These are phyloP conservation scores for Suillus occidentalis DNA, from an alignment of 768 basidiomycete genomes.

Conservation along the genomic window DNA sequence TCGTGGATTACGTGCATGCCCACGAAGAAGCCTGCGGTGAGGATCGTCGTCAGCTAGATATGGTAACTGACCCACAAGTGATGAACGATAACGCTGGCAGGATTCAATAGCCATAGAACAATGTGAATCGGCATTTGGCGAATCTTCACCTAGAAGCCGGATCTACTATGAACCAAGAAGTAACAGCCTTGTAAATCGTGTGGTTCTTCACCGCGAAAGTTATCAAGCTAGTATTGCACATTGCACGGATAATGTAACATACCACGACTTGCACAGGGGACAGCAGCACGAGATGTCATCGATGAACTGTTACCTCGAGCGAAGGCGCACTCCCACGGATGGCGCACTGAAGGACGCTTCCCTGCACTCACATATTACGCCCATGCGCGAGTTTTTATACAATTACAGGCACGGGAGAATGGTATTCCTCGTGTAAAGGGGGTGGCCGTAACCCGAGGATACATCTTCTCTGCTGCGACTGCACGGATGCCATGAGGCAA, in stretches of 20 bases:
- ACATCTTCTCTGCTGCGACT: background rate
- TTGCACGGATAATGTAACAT: background rate
- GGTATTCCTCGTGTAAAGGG: background rate
- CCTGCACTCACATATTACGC: background rate
- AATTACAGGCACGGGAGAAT: background rate
- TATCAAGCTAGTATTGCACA: background rate
- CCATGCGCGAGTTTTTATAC: background rate
- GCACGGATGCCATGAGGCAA: constrained; percentile 1
- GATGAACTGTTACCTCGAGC: background rate
- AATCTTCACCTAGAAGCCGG: background rate
- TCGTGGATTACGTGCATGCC: background rate
- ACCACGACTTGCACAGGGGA: background rate
- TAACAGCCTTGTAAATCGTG: background rate
- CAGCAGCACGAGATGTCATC: background rate
- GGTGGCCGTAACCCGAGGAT: background rate
- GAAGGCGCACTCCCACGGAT: background rate
- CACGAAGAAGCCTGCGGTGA: constrained; percentile 1
- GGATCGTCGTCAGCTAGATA: background rate
- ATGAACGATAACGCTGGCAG: background rate
- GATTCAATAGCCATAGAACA: background rate
- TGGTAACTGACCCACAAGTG: background rate
- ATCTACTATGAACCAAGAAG: background rate
- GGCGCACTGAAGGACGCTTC: background rate
- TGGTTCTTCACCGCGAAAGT: background rate
- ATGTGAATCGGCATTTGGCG: background rate